These are phyloP conservation scores for Umbelopsis isabellina DNA, from an alignment of 192 early-diverging fungal species.

Conservation along the genomic window DNA sequence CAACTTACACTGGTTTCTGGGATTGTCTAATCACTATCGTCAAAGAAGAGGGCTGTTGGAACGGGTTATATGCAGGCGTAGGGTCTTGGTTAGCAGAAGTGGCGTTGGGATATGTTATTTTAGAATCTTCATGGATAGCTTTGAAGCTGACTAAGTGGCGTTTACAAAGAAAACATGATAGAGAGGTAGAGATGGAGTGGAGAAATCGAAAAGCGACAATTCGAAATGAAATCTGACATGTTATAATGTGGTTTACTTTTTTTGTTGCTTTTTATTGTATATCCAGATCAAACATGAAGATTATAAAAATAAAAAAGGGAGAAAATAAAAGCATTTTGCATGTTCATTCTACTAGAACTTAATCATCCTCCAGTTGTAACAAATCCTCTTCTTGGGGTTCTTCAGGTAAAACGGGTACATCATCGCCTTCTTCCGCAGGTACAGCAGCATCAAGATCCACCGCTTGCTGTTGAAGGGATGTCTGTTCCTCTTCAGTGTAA, in stretches of 20 bases:
- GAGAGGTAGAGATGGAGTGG: slow-evolving; percentile 8
- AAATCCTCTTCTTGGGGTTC: too few relatives aligned
- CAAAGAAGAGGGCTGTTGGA: slow-evolving; percentile 34
- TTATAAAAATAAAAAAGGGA: not conserved
- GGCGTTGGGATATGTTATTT: slow-evolving; percentile 42
- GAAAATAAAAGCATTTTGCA: not conserved
- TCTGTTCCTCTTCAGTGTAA: not conserved
- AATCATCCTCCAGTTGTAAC: not conserved
- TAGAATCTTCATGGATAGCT: slow-evolving; percentile 44
- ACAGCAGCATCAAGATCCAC: not conserved
- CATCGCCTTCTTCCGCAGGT: not conserved
- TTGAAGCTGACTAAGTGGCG: not conserved
- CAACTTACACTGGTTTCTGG: slow-evolving; percentile 45
- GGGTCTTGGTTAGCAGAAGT: slow-evolving; percentile 44
- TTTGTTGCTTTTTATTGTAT: slow-evolving; percentile 18
- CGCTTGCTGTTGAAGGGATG: not conserved
- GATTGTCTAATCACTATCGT: slow-evolving; percentile 41
- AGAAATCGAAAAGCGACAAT: not conserved
- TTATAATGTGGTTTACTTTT: not conserved
- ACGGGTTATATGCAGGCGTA: slow-evolving; percentile 37
- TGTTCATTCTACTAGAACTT: slow-evolving; percentile 5
- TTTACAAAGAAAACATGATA: slow-evolving; percentile 1
- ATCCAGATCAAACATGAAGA: not conserved
- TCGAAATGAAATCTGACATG: not conserved
- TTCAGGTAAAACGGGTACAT: not conserved